These are phyloP conservation scores for Huntiella abstrusa DNA, from an alignment of 2,329 filamentous ascomycete genomes.

Conservation along the genomic window DNA sequence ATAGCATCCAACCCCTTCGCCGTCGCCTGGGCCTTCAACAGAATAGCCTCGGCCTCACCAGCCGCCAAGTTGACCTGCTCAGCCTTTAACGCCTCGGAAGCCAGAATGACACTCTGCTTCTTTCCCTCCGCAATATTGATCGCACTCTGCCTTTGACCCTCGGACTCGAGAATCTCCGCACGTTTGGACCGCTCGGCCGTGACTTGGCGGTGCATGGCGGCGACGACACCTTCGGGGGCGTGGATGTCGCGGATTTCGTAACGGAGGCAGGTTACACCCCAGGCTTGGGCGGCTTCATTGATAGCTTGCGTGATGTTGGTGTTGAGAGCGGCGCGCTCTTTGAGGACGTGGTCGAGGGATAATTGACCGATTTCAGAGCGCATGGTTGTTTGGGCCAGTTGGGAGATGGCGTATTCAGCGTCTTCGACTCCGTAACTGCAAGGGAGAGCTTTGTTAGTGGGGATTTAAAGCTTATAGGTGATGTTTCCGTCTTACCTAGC, in stretches of 20 bases:
- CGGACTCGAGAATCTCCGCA: conserved; percentile 90
- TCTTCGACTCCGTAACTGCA: conserved; percentile 93
- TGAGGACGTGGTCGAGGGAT: conserved; percentile 89
- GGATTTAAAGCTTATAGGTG: neutral
- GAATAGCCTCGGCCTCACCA: conserved; percentile 87
- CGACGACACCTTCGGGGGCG: conserved; percentile 78
- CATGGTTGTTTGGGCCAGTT: conserved; percentile 97
- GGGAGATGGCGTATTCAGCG: conserved; percentile 94
- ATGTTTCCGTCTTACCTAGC: conserved; percentile 44
- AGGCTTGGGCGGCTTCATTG: conserved; percentile 91
- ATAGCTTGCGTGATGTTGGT: conserved; percentile 97
- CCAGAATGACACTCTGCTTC: conserved; percentile 93
- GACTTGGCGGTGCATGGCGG: conserved; percentile 96
- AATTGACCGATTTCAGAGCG: conserved; percentile 94
- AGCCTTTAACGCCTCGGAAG: conserved; percentile 73
- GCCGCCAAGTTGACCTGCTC: conserved; percentile 86
- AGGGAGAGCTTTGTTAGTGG: neutral
- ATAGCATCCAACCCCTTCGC: conserved; percentile 78
- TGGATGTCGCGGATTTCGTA: conserved; percentile 99
- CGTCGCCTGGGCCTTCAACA: conserved; percentile 69
- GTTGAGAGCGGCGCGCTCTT: conserved; percentile 90
- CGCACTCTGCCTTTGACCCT: conserved; percentile 88
- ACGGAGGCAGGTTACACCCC: conserved; percentile 87
- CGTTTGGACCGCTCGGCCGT: conserved; percentile 94
- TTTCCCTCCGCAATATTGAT: conserved; percentile 98